Evolutionary conservation across 2,329 filamentous ascomycete species (phyloP).

Genomic region (Fusarium udum): DNA sequence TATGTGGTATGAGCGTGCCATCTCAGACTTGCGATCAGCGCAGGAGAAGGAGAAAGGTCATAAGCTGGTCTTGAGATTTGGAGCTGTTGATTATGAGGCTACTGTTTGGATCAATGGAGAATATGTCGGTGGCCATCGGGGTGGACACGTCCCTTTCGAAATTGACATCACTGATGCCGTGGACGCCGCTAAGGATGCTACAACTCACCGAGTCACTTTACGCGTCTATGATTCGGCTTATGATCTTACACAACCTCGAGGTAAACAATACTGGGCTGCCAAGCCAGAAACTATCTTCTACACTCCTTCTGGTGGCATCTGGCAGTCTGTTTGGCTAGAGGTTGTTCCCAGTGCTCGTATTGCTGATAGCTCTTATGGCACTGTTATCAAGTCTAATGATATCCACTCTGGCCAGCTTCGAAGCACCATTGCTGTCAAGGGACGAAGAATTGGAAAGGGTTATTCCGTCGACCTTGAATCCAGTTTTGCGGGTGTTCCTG

Average conservation of each 20-base stretch:
- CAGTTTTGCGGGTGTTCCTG: conserved; percentile 57
- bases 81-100: conserved; percentile 70
- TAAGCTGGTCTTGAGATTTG: conserved; percentile 63
- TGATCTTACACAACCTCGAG: conserved; percentile 71
- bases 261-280: conserved; percentile 73
- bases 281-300: conserved; percentile 70
- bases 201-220: conserved; percentile 58
- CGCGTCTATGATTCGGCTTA: conserved; percentile 71
- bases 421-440: conserved; percentile 60
- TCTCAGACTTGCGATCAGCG: conserved; percentile 59
- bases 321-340: conserved; percentile 68
- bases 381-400: conserved; percentile 64
- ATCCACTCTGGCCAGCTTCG: conserved; percentile 62
- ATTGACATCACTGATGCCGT: conserved; percentile 66
- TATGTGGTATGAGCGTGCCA: conserved; percentile 69
- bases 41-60: conserved; percentile 53
- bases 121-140: conserved; percentile 63
- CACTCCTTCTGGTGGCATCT: conserved; percentile 66
- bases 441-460: conserved; percentile 56
- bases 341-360: conserved; percentile 62
- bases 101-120: conserved; percentile 65
- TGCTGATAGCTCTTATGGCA: conserved; percentile 66
- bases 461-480: conserved; percentile 64
- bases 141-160: conserved; percentile 67
- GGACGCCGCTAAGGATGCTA: conserved; percentile 31